Base-by-base conservation (phyloP, 2,329 filamentous ascomycete species). In the Arthrobotrys musiformis region DNA sequence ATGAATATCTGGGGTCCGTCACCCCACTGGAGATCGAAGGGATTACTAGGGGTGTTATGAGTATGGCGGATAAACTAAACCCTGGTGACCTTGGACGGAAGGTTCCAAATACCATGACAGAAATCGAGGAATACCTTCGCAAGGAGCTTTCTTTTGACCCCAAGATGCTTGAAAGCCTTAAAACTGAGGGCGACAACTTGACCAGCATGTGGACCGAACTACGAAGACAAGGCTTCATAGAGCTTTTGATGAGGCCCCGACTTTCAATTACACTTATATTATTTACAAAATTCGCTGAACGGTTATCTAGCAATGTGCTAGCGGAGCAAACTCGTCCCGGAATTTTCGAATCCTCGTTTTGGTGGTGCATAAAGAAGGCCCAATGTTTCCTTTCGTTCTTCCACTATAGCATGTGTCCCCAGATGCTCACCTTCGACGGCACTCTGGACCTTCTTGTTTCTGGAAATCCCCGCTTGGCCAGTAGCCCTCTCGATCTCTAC, bases 401-500 rank as follows among this genome's bases (percentile, higher is more conserved):
- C 22, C 70, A 75, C 33, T 68, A 75, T 19, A 75, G 70, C 33
- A 50, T 68, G 11, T 75, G 62, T 17, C 70, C 70, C 4, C 4
- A 22, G 7, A 22, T 35, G n/a, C 63, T 75, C 15, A 68, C 70
- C 1, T 75, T 68, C 35, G 70, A 67, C 22, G 70, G 70, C 15
- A 63, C 63, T 6, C 24, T 75, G 13, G 24, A 63, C 35, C 52
- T 75, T 19, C 44, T 75, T 11, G 37, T 68, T 19, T 22, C 63
- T 17, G 70, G 62, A 50, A 68, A 68, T 24, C 70, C 70, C 26
- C 70, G 70, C 6, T 68, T 75, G 70, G 42, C 70, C 7, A 58
- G 48, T 44, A 35, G 62, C 13, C 70, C 70, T 26, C 33, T 63
- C 15, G 52, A 75, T 8, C 56, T 75, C n/a, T 75, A 75, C 28